phyloP scores from a whole-genome alignment of 208 protist genomes.

The Wallacemonas rigidus region DNA sequence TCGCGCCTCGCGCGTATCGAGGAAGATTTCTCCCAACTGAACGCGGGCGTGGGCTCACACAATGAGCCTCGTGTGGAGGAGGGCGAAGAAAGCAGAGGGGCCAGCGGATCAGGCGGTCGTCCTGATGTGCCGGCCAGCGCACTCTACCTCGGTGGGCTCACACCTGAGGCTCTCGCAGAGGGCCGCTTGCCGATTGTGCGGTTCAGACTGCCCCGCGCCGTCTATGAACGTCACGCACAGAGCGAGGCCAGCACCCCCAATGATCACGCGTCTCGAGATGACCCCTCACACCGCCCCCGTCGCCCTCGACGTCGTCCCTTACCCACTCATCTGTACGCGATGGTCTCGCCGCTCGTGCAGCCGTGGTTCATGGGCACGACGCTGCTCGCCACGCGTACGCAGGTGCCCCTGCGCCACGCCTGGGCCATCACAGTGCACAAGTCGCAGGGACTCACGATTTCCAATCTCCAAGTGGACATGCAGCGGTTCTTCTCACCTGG shows the following conservation, averaged over 20 bases:
- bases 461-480: constrained; percentile 63
- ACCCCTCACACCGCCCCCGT: neutral
- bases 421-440: constrained; percentile 97
- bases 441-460: constrained; percentile 89
- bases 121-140: constrained; percentile 8
- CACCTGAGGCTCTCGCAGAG: constrained; percentile 20
- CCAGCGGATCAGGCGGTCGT: too few relatives aligned
- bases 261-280: too few relatives aligned
- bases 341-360: constrained; percentile 44
- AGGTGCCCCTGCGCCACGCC: constrained; percentile 91
- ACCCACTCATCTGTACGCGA: constrained; percentile 42
- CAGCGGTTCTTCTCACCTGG: constrained; percentile 49
- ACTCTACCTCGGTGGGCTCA: constrained; percentile 37
- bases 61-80: too few relatives aligned
- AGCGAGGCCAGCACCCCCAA: too few relatives aligned
- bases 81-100: too few relatives aligned
- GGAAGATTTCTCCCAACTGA: constrained; percentile 6
- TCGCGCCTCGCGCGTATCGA: constrained; percentile 7
- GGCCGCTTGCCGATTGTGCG: constrained; percentile 53
- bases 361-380: constrained; percentile 43
- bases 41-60: too few relatives aligned
- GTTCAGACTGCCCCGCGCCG: constrained; percentile 29
- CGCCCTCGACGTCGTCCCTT: constrained; percentile 7
- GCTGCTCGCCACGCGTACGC: constrained; percentile 47
- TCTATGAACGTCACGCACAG: neutral